Percentiles rank a stretch among this genome's conserved stretches.
Conservation (phyloP, 2,329 filamentous ascomycete genomes). For the Fusarium fujikuroi region DNA sequence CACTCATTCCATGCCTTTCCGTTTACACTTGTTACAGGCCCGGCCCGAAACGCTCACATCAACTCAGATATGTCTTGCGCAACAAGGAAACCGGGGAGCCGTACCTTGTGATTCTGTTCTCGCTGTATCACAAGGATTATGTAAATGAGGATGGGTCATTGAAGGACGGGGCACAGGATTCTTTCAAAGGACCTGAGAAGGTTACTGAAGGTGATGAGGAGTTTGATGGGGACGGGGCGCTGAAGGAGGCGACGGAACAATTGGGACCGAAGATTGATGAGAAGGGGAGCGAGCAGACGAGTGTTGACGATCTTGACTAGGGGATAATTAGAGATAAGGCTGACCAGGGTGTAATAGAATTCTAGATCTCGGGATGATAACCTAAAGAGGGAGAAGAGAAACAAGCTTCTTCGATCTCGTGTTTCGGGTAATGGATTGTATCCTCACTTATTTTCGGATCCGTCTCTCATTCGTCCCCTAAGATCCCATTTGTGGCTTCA, state of each 20-base stretch:
- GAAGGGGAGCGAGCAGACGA: slow-evolving; percentile 42
- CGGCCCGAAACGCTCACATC: slow-evolving; percentile 74
- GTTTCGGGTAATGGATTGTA: neutral
- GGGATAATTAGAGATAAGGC: neutral
- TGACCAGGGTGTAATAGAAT: neutral
- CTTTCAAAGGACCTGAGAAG: slow-evolving; percentile 18
- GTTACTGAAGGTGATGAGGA: slow-evolving; percentile 34
- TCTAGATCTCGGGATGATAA: neutral
- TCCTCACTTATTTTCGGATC: neutral
- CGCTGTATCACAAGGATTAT: slow-evolving; percentile 76
- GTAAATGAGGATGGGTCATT: slow-evolving; percentile 68
- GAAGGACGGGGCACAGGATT: slow-evolving; percentile 54
- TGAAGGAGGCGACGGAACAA: slow-evolving; percentile 54
- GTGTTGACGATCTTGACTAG: slow-evolving; percentile 58
- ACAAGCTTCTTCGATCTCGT: neutral
- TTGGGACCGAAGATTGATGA: slow-evolving; percentile 45
- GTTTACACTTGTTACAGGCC: slow-evolving; percentile 44
- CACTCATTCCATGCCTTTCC: slow-evolving; percentile 29
- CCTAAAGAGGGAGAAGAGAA: neutral
- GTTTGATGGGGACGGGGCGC: slow-evolving; percentile 49
- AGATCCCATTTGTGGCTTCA: neutral
- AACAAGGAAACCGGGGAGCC: slow-evolving; percentile 78
- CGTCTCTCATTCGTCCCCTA: neutral
- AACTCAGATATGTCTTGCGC: slow-evolving; percentile 91
- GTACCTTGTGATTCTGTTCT: slow-evolving; percentile 85